phyloP scores from a whole-genome alignment of 2,329 filamentous ascomycete species.

The Acephala macrosclerotiorum region DNA sequence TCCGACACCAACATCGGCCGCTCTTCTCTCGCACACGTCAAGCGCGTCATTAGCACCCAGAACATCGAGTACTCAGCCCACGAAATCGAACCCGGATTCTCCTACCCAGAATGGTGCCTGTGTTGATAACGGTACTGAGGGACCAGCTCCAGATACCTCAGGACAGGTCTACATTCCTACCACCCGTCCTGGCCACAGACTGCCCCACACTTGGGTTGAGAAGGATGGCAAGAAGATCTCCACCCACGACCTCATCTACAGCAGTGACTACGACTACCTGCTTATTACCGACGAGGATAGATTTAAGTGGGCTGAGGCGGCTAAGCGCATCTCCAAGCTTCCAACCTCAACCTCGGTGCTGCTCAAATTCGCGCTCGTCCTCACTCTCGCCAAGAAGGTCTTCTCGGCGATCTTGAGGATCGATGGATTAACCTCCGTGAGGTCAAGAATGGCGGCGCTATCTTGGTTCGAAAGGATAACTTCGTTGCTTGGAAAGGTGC shows the following conservation, averaged over 20 bases:
- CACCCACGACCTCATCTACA: conserved; percentile 35
- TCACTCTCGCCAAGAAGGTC: not conserved
- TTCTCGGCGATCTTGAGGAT: conserved; percentile 8
- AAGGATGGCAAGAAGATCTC: conserved; percentile 25
- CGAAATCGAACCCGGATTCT: conserved; percentile 37
- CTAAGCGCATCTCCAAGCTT: not conserved
- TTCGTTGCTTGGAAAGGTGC: conserved; percentile 26
- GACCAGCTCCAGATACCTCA: conserved; percentile 26
- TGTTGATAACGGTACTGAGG: conserved; percentile 32
- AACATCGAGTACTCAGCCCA: conserved; percentile 35
- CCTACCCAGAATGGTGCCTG: conserved; percentile 32
- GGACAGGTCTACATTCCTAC: conserved; percentile 36
- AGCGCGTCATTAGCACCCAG: conserved; percentile 25
- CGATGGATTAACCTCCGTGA: conserved; percentile 20
- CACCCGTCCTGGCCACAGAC: conserved; percentile 39
- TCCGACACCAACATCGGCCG: conserved; percentile 21
- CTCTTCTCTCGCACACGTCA: conserved; percentile 19
- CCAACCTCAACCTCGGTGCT: conserved; percentile 5
- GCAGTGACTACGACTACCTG: conserved; percentile 14
- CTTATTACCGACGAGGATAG: conserved; percentile 33
- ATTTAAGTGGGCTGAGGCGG: conserved; percentile 24
- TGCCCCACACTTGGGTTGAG: conserved; percentile 40
- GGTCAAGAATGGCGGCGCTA: conserved; percentile 23
- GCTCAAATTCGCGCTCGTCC: not conserved
- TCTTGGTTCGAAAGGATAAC: conserved; percentile 32